Percentiles rank a stretch among this genome's conserved stretches.
Conservation (phyloP, 2,329 filamentous ascomycete species). For the Alternaria burnsii region DNA sequence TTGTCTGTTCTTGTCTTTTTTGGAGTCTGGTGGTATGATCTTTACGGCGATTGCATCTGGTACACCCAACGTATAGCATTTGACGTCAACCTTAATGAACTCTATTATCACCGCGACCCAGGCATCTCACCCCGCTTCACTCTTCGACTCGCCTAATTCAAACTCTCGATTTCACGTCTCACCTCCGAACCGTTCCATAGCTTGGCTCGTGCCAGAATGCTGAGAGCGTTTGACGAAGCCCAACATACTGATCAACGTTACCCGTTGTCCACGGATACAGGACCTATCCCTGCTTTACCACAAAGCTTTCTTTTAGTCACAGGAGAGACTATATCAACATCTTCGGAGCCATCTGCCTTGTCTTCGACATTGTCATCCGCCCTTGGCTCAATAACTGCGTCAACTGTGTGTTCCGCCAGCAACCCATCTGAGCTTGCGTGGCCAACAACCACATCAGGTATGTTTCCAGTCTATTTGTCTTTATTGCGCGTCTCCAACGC, state of each 20-base stretch:
- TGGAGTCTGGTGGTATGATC: slow-evolving; percentile 12
- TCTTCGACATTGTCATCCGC: slow-evolving; percentile 1
- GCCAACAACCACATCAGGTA: slow-evolving; percentile 13
- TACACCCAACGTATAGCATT: slow-evolving; percentile 21
- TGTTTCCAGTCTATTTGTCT: neutral
- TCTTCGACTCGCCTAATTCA: slow-evolving; percentile 2
- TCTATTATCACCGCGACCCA: slow-evolving; percentile 26
- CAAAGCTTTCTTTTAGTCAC: slow-evolving; percentile 31
- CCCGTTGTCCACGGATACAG: slow-evolving; percentile 30
- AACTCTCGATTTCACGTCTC: slow-evolving; percentile 10
- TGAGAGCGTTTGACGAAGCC: slow-evolving; percentile 24
- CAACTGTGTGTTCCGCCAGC: slow-evolving; percentile 1
- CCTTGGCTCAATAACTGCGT: slow-evolving; percentile 6
- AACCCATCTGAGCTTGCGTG: slow-evolving; percentile 11
- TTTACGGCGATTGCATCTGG: slow-evolving; percentile 12
- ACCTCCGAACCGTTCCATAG: slow-evolving; percentile 4
- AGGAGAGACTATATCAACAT: slow-evolving; percentile 18
- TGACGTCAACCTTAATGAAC: slow-evolving; percentile 34
- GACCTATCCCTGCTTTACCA: slow-evolving; percentile 31
- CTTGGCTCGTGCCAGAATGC: slow-evolving; percentile 30
- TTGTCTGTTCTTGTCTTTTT: slow-evolving; percentile 3
- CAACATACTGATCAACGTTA: slow-evolving; percentile 35
- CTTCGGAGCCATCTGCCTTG: slow-evolving; percentile 5
- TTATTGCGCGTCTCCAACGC: neutral
- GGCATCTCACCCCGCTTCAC: neutral